These are phyloP conservation scores for Poronia punctata DNA, from an alignment of 495 filamentous ascomycete species.

Conservation along the genomic window DNA sequence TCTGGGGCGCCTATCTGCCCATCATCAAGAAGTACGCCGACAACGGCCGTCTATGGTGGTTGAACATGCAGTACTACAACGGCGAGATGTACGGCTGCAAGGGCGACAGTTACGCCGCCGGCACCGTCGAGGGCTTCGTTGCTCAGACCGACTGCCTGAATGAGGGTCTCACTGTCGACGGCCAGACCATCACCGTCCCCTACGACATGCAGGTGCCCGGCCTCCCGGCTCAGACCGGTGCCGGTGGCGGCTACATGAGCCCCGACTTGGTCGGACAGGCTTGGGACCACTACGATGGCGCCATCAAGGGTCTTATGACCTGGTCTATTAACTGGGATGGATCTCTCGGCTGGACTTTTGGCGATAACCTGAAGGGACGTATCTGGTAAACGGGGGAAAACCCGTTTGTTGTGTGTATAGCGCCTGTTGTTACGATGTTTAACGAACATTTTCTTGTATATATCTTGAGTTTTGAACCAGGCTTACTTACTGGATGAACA, in stretches of 20 bases:
- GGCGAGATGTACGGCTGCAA: conserved; percentile 18
- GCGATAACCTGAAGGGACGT: conserved; percentile 12
- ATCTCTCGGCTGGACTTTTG: conserved; percentile 16
- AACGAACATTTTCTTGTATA: no score
- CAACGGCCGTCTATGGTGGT: conserved; percentile 20
- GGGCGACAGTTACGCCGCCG: conserved; percentile 15
- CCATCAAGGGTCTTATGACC: conserved; percentile 20
- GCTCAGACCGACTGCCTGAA: conserved; percentile 22
- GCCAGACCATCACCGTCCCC: conserved; percentile 14
- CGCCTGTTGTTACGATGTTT: no score
- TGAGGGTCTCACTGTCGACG: conserved; percentile 11
- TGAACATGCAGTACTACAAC: conserved; percentile 23
- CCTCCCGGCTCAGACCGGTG: conserved; percentile 14
- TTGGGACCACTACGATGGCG: conserved; percentile 15
- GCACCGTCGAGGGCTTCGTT: conserved; percentile 18
- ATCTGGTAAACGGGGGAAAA: conserved; percentile 4
- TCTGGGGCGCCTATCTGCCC: conserved; percentile 19
- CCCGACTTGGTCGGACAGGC: conserved; percentile 13
- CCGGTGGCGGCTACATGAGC: conserved; percentile 15
- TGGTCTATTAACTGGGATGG: conserved; percentile 24
- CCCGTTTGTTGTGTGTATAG: no score
- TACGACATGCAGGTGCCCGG: conserved; percentile 21
- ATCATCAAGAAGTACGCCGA: conserved; percentile 23
- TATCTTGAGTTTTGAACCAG: no score
- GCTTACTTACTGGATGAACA: no score